Base-by-base conservation (phyloP, 78 protist species). In the Dictyostelium citrinum region DNA sequence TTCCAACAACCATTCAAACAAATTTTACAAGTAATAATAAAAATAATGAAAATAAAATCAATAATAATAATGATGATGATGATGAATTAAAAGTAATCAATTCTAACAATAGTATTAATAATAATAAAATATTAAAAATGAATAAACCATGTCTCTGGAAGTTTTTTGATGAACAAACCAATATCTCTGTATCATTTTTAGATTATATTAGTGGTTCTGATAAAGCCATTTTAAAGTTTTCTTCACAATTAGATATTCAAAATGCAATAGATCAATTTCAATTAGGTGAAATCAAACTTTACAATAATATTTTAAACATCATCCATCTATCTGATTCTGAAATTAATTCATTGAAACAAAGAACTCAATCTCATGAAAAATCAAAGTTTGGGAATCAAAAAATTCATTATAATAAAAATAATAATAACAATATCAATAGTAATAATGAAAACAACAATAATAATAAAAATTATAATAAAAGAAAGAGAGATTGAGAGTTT, bases 91-190 rank as follows among this genome's bases (percentile, higher is more conserved):
- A 41, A 22, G 72, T 64, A 24, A 64, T 64, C 24, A 20, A 55
- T 20, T 20, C 24, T 5, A 51, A 2, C 5, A 33, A n/a, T n/a
- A 24, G 3, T 60, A 60, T 2, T 8, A 60, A 5, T 24, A 5
- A 5, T 4, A 60, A 22, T 22, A 58, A 60, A 24, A n/a, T 64
- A 64, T 20, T 41, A 5, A 14, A 17, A 55, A 85, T 81, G 61
- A 76, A 37, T 29, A 76, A 85, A 76, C 83, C 83, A 76, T 39
- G n/a, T 37, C 61, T 85, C 12, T 85, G 84, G 83, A 76, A 61
- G 24, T 29, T 27, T 24, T 76, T 85, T 37, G 92, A 85, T 61
- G 35, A 85, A 35, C 29, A 39, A 39, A 33, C 81, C 22, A 39
- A 43, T 61, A 60, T 85, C 17, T 4, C 49, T 12, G 45, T 81